phyloP scores from a whole-genome alignment of 768 basidiomycete species.

The Hortiboletus flavorubellus region DNA sequence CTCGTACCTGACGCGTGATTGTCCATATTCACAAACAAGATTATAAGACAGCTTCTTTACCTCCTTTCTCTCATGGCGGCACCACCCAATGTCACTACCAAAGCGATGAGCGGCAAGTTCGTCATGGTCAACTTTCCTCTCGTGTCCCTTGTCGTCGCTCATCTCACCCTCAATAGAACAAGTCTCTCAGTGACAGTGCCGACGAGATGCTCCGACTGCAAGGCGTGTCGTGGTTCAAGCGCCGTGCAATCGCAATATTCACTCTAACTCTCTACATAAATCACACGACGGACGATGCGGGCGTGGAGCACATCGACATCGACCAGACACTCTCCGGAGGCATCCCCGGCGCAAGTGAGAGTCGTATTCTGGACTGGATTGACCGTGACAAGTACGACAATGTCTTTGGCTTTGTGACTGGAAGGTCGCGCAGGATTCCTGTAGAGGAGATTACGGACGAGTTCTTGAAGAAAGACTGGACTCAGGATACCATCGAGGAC shows the following conservation, averaged over 20 bases:
- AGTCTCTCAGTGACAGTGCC: constrained; percentile 54
- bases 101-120: constrained; percentile 60
- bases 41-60: too few species aligned
- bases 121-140: constrained; percentile 46
- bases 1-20: too few species aligned
- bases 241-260: constrained; percentile 55
- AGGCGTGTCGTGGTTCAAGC: constrained; percentile 70
- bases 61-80: constrained; percentile 40
- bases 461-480: constrained; percentile 41
- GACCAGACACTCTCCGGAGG: constrained; percentile 64
- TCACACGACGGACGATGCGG: constrained; percentile 59
- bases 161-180: constrained; percentile 48
- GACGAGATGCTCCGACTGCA: constrained; percentile 67
- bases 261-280: constrained; percentile 60
- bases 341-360: constrained; percentile 54
- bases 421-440: constrained; percentile 50
- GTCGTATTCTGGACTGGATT: constrained; percentile 56
- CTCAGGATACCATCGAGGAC: constrained; percentile 37
- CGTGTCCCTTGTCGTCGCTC: not conserved
- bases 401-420: constrained; percentile 58
- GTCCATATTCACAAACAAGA: too few species aligned
- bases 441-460: constrained; percentile 45
- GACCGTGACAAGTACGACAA: constrained; percentile 51
- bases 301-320: constrained; percentile 64
- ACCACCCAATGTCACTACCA: constrained; percentile 55